These are phyloP conservation scores for Diplocarpon rosae DNA, from an alignment of 2,329 filamentous ascomycete species.

Conservation along the genomic window DNA sequence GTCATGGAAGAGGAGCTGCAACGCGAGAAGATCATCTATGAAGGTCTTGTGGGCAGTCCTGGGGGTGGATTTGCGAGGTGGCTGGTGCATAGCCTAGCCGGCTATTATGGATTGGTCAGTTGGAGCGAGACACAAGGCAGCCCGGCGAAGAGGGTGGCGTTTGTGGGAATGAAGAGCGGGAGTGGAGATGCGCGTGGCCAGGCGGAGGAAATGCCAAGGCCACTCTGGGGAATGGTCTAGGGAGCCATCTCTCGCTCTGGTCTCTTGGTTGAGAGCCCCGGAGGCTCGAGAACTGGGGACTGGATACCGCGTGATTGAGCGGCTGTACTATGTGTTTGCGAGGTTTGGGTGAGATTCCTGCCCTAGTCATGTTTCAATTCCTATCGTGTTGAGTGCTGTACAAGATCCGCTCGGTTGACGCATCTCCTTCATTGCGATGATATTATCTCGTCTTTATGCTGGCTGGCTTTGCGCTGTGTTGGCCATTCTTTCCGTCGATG, in stretches of 20 bases:
- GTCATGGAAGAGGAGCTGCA: slow-evolving; percentile 40
- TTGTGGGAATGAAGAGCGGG: slow-evolving; percentile 57
- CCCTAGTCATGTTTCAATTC: too few relatives aligned
- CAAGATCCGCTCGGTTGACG: too few relatives aligned
- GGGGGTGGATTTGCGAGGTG: slow-evolving; percentile 63
- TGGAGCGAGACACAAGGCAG: slow-evolving; percentile 48
- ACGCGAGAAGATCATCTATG: slow-evolving; percentile 66
- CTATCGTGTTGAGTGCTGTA: too few relatives aligned
- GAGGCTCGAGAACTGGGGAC: too few relatives aligned
- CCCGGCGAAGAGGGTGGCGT: slow-evolving; percentile 60
- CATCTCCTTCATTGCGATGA: too few relatives aligned
- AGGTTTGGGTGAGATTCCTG: too few relatives aligned
- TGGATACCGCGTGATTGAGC: too few relatives aligned
- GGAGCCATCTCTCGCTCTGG: background rate
- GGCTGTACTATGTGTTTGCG: too few relatives aligned
- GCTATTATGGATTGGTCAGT: slow-evolving; percentile 6
- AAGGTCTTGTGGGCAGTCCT: slow-evolving; percentile 64
- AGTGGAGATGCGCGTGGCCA: slow-evolving; percentile 24
- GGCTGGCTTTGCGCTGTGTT: too few relatives aligned
- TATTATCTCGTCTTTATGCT: too few relatives aligned
- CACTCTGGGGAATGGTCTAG: slow-evolving; percentile 16
- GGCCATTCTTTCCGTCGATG: too few relatives aligned
- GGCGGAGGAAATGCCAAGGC: slow-evolving; percentile 15
- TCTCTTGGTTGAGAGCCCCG: background rate
- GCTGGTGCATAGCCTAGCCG: slow-evolving; percentile 35